Evolutionary conservation across 257 asterid genomes (phyloP).

Genomic region (Salvia rosmarinus): DNA sequence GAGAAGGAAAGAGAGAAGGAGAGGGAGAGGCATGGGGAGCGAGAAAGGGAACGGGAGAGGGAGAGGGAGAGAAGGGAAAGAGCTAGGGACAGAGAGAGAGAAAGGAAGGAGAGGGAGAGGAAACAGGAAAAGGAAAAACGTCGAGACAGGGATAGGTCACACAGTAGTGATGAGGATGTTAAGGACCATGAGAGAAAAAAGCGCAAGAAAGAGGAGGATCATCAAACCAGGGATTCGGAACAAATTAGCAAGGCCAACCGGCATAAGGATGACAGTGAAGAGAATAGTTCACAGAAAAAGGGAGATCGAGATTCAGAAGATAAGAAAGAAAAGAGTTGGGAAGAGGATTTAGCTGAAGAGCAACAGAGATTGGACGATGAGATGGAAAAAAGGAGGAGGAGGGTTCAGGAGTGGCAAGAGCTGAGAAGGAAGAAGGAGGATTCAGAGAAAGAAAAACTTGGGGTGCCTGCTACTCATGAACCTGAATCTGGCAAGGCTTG

Average conservation of each 20-base stretch:
- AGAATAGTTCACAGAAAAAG: slow-evolving; percentile 46
- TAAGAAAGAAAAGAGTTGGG: slow-evolving; percentile 55
- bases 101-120: slow-evolving; percentile 53
- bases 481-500: slow-evolving; percentile 75
- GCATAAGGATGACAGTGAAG: slow-evolving; percentile 54
- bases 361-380: slow-evolving; percentile 82
- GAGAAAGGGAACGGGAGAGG: slow-evolving; percentile 43
- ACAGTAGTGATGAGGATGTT: slow-evolving; percentile 61
- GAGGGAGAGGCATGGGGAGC: slow-evolving; percentile 26
- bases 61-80: slow-evolving; percentile 43
- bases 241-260: slow-evolving; percentile 42
- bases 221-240: slow-evolving; percentile 53
- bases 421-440: slow-evolving; percentile 70
- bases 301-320: slow-evolving; percentile 43
- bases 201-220: slow-evolving; percentile 67
- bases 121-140: slow-evolving; percentile 52
- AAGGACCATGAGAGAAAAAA: slow-evolving; percentile 67
- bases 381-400: slow-evolving; percentile 81
- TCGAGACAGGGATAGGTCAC: slow-evolving; percentile 46
- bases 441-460: slow-evolving; percentile 69
- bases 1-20: slow-evolving; percentile 39
- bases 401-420: slow-evolving; percentile 98
- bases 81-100: slow-evolving; percentile 45
- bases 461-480: slow-evolving; percentile 52
- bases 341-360: slow-evolving; percentile 81